Percentiles rank a stretch among this genome's conserved stretches.
Evolutionary conservation across 805 yeast genomes (phyloP).

Genomic region (Tetrapisispora phaffii): DNA sequence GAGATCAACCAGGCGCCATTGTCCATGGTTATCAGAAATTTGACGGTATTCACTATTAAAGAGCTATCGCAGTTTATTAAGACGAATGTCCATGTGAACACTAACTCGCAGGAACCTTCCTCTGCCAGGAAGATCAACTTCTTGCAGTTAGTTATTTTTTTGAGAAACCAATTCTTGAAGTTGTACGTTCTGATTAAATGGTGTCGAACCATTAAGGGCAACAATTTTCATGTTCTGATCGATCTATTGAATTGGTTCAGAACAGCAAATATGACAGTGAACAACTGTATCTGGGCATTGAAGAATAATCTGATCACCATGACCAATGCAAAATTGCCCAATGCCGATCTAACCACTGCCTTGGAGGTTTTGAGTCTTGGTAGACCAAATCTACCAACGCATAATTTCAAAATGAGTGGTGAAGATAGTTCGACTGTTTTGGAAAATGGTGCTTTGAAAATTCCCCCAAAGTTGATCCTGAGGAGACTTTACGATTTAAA

Average conservation of each 20-base stretch:
- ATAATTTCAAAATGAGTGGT: conserved; percentile 40
- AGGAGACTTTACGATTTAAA: conserved; percentile 60
- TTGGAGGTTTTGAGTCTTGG: conserved; percentile 75
- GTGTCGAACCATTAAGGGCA: conserved; percentile 54
- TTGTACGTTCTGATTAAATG: conserved; percentile 82
- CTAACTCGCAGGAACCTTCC: conserved; percentile 10
- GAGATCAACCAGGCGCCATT: conserved; percentile 28
- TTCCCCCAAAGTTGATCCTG: conserved; percentile 48
- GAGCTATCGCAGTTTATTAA: conserved; percentile 29
- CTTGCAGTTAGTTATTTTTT: conserved; percentile 53
- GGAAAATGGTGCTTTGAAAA: conserved; percentile 12
- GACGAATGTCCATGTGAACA: conserved; percentile 19
- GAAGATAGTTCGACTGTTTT: conserved; percentile 7
- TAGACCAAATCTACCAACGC: conserved; percentile 61
- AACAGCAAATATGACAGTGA: conserved; percentile 63
- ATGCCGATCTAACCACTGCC: conserved; percentile 82
- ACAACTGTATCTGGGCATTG: conserved; percentile 51
- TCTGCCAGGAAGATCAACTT: conserved; percentile 56
- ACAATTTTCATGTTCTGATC: conserved; percentile 63
- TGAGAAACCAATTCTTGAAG: conserved; percentile 78
- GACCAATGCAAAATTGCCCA: conserved; percentile 83
- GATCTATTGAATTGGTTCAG: conserved; percentile 85
- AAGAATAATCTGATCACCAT: conserved; percentile 51
- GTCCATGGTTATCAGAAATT: conserved; percentile 24
- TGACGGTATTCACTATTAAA: conserved; percentile 26